phyloP scores from a whole-genome alignment of 2,329 filamentous ascomycete species.

The Decorospora gaudefroyi region DNA sequence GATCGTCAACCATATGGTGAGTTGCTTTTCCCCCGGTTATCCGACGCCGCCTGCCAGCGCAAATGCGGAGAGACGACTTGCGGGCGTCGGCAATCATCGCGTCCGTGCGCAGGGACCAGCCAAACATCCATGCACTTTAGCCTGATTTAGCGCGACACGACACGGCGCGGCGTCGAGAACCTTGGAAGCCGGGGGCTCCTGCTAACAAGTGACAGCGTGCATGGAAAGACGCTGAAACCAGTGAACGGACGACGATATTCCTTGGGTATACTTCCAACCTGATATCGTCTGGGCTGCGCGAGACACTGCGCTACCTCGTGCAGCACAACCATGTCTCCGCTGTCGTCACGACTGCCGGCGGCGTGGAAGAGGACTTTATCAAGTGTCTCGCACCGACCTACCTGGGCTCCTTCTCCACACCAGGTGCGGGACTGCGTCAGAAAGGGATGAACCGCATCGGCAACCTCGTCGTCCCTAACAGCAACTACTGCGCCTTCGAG shows the following conservation, averaged over 20 bases:
- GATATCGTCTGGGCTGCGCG: conserved; percentile 91
- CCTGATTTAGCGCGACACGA: conserved; percentile 38
- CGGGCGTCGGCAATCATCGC: conserved; percentile 17
- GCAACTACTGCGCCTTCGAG: conserved; percentile 96
- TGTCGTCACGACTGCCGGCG: conserved; percentile 93
- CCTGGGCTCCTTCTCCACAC: conserved; percentile 79
- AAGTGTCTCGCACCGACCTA: conserved; percentile 96
- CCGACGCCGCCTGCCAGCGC: conserved; percentile 19
- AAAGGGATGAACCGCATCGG: conserved; percentile 95
- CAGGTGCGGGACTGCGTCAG: conserved; percentile 75
- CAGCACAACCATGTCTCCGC: conserved; percentile 90
- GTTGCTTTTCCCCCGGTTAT: conserved; percentile 24
- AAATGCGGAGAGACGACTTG: conserved; percentile 28
- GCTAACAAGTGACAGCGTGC: conserved; percentile 61
- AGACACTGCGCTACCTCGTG: conserved; percentile 88
- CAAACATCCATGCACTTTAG: conserved; percentile 43
- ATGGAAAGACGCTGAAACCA: conserved; percentile 80
- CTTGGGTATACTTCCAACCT: conserved; percentile 97
- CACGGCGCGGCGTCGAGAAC: conserved; percentile 27
- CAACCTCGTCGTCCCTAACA: conserved; percentile 93
- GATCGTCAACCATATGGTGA: conserved; percentile 94
- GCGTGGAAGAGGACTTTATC: conserved; percentile 96
- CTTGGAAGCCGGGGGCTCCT: conserved; percentile 29
- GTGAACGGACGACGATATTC: conserved; percentile 86
- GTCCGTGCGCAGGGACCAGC: conserved; percentile 30